Percentiles rank a stretch among this genome's conserved stretches.
phyloP scores from a whole-genome alignment of 139 green algal species.

The Zygnema cylindricum region DNA sequence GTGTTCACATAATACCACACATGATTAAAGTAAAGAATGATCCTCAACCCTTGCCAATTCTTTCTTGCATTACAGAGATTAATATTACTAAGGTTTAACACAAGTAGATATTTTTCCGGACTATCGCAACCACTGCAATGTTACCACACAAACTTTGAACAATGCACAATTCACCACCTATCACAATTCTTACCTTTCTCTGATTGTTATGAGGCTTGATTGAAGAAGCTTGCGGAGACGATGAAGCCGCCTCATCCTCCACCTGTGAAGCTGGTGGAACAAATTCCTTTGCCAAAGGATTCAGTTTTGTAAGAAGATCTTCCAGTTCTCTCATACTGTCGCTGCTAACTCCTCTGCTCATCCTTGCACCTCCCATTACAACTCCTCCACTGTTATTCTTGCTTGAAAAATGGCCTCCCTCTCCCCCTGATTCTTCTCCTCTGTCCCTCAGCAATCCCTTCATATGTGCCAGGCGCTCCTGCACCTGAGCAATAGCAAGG shows the following conservation, averaged over 20 bases:
- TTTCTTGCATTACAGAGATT: too few relatives aligned
- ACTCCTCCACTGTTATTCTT: not conserved
- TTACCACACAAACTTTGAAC: too few relatives aligned
- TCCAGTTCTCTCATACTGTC: slow-evolving; percentile 58
- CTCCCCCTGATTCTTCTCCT: not conserved
- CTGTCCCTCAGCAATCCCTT: slow-evolving; percentile 3
- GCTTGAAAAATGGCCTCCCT: not conserved
- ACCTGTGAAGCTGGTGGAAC: slow-evolving; percentile 33
- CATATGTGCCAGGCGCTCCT: not conserved
- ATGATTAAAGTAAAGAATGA: not conserved
- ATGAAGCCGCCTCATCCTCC: not conserved
- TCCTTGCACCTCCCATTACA: not conserved
- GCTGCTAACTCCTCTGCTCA: not conserved
- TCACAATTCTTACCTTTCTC: slow-evolving; percentile 40
- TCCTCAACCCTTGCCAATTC: too few relatives aligned
- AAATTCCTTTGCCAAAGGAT: slow-evolving; percentile 62
- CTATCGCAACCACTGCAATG: too few relatives aligned
- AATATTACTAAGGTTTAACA: too few relatives aligned
- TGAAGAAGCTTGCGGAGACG: slow-evolving; percentile 14
- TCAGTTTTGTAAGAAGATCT: slow-evolving; percentile 62
- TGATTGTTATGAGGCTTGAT: not conserved
- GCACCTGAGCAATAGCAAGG: not conserved
- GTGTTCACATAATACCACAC: not conserved
- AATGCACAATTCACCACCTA: too few relatives aligned
- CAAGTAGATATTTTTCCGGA: too few relatives aligned